phyloP scores from a whole-genome alignment of 176 grass and related monocot genomes.

The Calamus simplicifolius region DNA sequence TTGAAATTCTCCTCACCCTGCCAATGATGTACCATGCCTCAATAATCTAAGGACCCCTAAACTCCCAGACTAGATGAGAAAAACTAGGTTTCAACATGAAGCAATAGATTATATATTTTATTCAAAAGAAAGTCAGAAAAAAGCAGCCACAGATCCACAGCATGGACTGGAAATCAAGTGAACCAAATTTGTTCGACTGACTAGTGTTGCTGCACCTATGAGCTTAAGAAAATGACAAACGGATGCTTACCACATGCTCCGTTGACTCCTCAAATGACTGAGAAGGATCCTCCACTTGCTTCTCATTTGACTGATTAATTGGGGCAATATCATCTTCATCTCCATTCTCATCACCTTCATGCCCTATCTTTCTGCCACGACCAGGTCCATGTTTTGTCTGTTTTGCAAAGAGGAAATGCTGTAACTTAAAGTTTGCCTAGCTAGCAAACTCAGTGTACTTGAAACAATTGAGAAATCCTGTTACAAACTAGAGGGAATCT shows the following conservation, averaged over 20 bases:
- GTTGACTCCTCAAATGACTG: conserved; percentile 37
- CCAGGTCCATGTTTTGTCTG: conserved; percentile 61
- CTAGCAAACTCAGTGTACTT: not conserved
- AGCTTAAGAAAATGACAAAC: too few relatives aligned
- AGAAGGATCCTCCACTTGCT: conserved; percentile 42
- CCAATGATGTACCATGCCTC: conserved; percentile 6
- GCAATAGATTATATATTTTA: too few relatives aligned
- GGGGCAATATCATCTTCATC: conserved; percentile 65
- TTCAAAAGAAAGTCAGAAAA: too few relatives aligned
- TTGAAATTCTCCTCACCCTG: conserved; percentile 48
- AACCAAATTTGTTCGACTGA: too few relatives aligned
- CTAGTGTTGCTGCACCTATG: too few relatives aligned
- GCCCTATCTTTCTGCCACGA: conserved; percentile 46
- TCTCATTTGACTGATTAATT: conserved; percentile 75
- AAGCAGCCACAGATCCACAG: too few relatives aligned
- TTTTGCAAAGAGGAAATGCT: conserved; percentile 1
- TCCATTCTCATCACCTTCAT: conserved; percentile 53
- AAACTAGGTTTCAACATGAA: too few relatives aligned
- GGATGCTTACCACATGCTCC: conserved; percentile 42
- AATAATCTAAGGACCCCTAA: too few relatives aligned
- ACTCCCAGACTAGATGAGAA: too few relatives aligned
- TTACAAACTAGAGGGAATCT: too few relatives aligned
- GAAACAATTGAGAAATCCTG: too few relatives aligned
- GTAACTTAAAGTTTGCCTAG: not conserved
- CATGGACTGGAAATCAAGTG: too few relatives aligned